These are phyloP conservation scores for Solanum gracilifrons DNA, from an alignment of 257 asterid genomes.

Conservation along the genomic window DNA sequence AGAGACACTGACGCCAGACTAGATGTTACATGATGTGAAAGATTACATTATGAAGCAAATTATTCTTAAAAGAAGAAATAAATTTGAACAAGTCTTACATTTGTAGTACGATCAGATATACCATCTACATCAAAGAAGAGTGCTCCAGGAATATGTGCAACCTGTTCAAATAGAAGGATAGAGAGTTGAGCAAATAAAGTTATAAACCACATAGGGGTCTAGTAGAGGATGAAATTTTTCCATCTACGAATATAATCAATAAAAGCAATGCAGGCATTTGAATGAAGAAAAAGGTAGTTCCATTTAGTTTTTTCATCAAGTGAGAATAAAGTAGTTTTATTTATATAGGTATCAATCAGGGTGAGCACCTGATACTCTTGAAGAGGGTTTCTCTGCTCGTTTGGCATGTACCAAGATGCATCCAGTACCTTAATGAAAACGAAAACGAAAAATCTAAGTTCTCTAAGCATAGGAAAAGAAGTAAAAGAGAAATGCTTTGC, in stretches of 20 bases:
- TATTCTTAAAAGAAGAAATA: not conserved
- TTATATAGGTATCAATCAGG: not conserved
- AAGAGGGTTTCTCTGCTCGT: constrained; percentile 92
- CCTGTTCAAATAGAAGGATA: constrained; percentile 34
- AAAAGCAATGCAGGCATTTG: not conserved
- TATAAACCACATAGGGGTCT: too few relatives aligned
- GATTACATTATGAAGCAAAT: not conserved
- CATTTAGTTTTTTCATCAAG: not conserved
- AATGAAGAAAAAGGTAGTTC: not conserved
- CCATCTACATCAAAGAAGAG: constrained; percentile 92
- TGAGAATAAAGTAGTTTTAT: not conserved
- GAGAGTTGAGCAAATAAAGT: not conserved
- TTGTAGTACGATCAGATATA: constrained; percentile 61
- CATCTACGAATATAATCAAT: not conserved
- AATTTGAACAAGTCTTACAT: constrained; percentile 34
- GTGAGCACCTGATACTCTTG: constrained; percentile 86
- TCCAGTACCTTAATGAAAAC: constrained; percentile 62
- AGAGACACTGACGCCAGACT: not conserved
- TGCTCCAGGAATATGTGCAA: constrained; percentile 97
- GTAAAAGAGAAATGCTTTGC: not conserved
- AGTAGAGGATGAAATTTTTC: not conserved
- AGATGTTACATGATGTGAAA: not conserved
- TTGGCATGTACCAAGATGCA: constrained; percentile 99
- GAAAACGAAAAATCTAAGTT: not conserved
- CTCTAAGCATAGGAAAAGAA: not conserved